Evolutionary conservation across 495 filamentous ascomycete genomes (phyloP).

Genomic region (Astrocystis sublimbata): DNA sequence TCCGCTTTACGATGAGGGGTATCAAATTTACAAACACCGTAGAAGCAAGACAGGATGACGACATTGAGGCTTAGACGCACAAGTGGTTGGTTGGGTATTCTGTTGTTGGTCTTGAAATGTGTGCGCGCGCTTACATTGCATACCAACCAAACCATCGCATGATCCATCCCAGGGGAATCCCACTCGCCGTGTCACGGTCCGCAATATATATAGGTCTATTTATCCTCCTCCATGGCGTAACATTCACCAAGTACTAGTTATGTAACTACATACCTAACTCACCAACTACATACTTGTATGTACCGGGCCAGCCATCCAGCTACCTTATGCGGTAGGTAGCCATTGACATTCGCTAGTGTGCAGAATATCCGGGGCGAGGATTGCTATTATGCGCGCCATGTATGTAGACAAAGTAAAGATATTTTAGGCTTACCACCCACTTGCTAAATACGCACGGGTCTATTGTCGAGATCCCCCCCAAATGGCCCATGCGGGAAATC

Average conservation of each 20-base stretch:
- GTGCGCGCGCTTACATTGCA: conserved; percentile 7
- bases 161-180: not conserved
- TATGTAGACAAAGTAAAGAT: not conserved
- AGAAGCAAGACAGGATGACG: not conserved
- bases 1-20: not conserved
- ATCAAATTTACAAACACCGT: too few relatives aligned
- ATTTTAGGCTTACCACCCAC: conserved; percentile 7
- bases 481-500: not conserved
- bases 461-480: not conserved
- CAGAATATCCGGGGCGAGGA: conserved; percentile 14
- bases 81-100: not conserved
- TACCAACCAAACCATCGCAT: not conserved
- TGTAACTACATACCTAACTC: too few relatives aligned
- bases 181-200: not conserved
- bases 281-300: not conserved
- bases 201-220: not conserved
- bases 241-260: too few relatives aligned
- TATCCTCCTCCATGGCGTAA: too few relatives aligned
- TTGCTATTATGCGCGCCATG: conserved; percentile 7
- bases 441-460: not conserved
- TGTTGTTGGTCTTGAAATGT: not conserved
- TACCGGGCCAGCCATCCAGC: not conserved
- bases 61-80: not conserved
- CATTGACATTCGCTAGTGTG: not conserved
- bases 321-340: not conserved